These are phyloP conservation scores for Achaetomium macrosporum DNA, from an alignment of 2,329 filamentous ascomycete genomes.

Conservation along the genomic window DNA sequence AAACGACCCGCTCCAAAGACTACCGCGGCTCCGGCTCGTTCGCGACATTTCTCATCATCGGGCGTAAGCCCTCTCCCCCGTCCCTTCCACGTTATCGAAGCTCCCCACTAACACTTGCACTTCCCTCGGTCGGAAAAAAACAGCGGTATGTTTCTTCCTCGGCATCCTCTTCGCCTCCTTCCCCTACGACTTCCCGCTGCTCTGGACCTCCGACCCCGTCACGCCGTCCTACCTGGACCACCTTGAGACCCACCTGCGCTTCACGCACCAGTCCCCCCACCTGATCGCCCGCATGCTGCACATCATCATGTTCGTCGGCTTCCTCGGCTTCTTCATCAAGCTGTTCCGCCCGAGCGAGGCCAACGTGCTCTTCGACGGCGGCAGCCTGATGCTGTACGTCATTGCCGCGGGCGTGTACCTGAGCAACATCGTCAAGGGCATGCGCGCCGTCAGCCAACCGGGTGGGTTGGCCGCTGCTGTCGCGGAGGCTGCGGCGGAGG, in stretches of 20 bases:
- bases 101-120: slow-evolving; percentile 1
- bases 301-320: slow-evolving; percentile 82
- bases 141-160: slow-evolving; percentile 93
- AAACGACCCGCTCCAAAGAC: slow-evolving; percentile 51
- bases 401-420: slow-evolving; percentile 90
- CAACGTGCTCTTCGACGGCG: slow-evolving; percentile 90
- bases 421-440: slow-evolving; percentile 92
- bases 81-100: slow-evolving; percentile 14
- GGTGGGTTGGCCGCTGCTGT: slow-evolving; percentile 7
- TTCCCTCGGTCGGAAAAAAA: too few species aligned
- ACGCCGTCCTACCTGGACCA: slow-evolving; percentile 69
- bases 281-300: slow-evolving; percentile 90
- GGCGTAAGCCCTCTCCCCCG: slow-evolving; percentile 56
- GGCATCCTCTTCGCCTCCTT: slow-evolving; percentile 95
- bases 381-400: slow-evolving; percentile 73
- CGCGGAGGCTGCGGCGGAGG: background rate
- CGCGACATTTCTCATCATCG: slow-evolving; percentile 94
- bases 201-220: slow-evolving; percentile 66
- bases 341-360: slow-evolving; percentile 90
- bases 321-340: slow-evolving; percentile 86
- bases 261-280: slow-evolving; percentile 85
- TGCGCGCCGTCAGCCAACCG: slow-evolving; percentile 64
- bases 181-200: slow-evolving; percentile 89
- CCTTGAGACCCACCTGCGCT: slow-evolving; percentile 82
- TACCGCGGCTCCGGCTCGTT: slow-evolving; percentile 66